Conservation (phyloP, 495 filamentous ascomycete genomes). For the Neurospora pannonica region DNA sequence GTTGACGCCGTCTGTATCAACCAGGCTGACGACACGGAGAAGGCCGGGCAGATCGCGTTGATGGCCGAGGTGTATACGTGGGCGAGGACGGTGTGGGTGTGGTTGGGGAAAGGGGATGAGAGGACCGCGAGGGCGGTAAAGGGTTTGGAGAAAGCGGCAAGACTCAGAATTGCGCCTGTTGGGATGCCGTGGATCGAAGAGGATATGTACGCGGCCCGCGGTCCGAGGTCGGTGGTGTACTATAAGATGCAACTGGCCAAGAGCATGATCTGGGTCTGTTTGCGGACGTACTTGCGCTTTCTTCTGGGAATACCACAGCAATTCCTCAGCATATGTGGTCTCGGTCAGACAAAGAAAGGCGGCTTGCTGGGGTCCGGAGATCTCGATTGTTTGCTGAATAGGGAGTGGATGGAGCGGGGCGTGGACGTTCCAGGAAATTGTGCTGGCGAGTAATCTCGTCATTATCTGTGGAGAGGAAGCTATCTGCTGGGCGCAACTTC, state of each 20-base stretch:
- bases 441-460: neutral
- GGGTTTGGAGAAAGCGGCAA: neutral
- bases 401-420: neutral
- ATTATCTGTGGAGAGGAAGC: neutral
- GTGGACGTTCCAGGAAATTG: slow-evolving; percentile 2
- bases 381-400: neutral
- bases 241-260: neutral
- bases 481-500: neutral
- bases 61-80: neutral
- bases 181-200: neutral
- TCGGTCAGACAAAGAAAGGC: neutral
- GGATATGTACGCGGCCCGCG: neutral
- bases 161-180: neutral
- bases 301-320: neutral
- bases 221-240: neutral
- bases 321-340: neutral
- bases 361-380: neutral
- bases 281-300: neutral
- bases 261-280: neutral
- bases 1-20: neutral
- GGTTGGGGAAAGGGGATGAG: neutral
- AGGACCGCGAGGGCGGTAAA: neutral
- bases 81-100: neutral
- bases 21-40: neutral
- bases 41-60: neutral